phyloP scores from a whole-genome alignment of 2,329 filamentous ascomycete species.

The Ascomycota sp. region DNA sequence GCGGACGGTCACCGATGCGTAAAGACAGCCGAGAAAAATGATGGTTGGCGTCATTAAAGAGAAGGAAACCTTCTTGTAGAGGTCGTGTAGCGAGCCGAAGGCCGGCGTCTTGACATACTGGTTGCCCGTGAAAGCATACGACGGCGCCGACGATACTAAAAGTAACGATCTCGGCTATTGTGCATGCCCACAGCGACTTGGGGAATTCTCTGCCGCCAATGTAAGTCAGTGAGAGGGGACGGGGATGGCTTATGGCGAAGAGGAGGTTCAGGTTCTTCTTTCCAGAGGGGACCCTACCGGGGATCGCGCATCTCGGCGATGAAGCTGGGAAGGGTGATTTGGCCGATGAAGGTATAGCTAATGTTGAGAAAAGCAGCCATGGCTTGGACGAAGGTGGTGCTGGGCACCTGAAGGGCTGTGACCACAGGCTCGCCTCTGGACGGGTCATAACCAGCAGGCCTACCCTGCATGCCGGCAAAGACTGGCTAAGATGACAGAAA shows the following conservation, averaged over 20 bases:
- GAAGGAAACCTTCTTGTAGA: slow-evolving; percentile 76
- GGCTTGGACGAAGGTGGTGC: slow-evolving; percentile 62
- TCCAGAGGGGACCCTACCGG: slow-evolving; percentile 9
- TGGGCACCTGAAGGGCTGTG: slow-evolving; percentile 41
- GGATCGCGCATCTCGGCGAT: slow-evolving; percentile 79
- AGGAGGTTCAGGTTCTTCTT: not conserved
- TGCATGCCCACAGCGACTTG: slow-evolving; percentile 81
- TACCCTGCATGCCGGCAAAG: slow-evolving; percentile 56
- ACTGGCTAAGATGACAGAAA: slow-evolving; percentile 73
- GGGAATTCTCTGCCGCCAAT: slow-evolving; percentile 50
- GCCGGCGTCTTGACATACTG: slow-evolving; percentile 78
- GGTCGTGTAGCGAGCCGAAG: slow-evolving; percentile 61
- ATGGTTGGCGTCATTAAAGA: slow-evolving; percentile 92
- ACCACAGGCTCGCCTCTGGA: slow-evolving; percentile 43
- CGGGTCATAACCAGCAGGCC: slow-evolving; percentile 47
- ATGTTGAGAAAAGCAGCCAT: slow-evolving; percentile 90
- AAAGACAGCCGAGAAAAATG: slow-evolving; percentile 78
- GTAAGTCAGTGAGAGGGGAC: slow-evolving; percentile 1
- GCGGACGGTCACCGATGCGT: slow-evolving; percentile 73
- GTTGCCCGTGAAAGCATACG: slow-evolving; percentile 72
- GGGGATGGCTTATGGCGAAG: not conserved
- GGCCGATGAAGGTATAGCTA: slow-evolving; percentile 87
- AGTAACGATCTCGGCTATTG: slow-evolving; percentile 68
- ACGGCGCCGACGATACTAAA: slow-evolving; percentile 68
- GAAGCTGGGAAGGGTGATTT: slow-evolving; percentile 84